Evolutionary conservation across 495 filamentous ascomycete species (phyloP).

Genomic region (Neurospora sp.): DNA sequence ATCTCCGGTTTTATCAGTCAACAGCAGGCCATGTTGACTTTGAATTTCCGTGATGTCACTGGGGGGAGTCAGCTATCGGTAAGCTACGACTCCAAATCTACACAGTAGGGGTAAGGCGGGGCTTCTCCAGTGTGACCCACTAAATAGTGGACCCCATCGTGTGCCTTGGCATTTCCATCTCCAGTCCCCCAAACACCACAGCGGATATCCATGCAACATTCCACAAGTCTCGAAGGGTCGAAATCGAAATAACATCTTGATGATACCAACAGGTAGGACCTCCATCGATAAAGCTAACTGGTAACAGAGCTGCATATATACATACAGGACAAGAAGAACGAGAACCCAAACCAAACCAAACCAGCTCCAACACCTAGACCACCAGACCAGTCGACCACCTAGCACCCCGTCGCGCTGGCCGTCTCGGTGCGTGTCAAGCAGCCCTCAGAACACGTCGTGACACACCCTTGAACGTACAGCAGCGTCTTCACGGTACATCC

Average conservation of each 20-base stretch:
- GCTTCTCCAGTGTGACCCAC: not conserved
- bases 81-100: not conserved
- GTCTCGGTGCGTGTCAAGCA: slow-evolving; percentile 28
- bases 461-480: slow-evolving; percentile 31
- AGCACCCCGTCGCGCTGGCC: slow-evolving; percentile 10
- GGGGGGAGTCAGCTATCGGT: not conserved
- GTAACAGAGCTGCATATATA: not conserved
- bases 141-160: not conserved
- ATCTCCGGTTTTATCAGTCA: not conserved
- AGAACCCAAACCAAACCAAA: not conserved
- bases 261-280: not conserved
- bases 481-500: slow-evolving; percentile 27
- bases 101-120: not conserved
- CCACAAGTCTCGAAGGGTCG: not conserved
- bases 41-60: not conserved
- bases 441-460: slow-evolving; percentile 25
- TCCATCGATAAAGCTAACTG: not conserved
- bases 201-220: not conserved
- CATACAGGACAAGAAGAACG: not conserved
- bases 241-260: not conserved
- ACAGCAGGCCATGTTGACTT: not conserved
- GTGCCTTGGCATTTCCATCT: not conserved
- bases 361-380: not conserved
- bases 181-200: not conserved
- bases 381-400: not conserved